Base-by-base conservation (phyloP, 1,284 basidiomycete species). In the Cryptococcus amylolentus region DNA sequence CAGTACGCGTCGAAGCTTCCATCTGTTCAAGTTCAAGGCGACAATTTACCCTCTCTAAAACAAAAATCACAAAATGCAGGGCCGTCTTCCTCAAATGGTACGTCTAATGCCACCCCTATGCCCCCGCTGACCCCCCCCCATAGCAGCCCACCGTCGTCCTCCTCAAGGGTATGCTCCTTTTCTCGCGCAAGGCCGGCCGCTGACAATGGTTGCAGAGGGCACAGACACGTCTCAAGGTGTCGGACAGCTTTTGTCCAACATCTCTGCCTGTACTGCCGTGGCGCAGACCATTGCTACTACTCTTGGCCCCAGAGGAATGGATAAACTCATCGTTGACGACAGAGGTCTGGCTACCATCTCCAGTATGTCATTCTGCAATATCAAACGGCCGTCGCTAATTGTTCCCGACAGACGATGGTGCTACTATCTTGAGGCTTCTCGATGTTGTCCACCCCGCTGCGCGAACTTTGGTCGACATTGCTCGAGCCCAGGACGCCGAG, bases 371-470 rank as follows among this genome's bases (percentile, higher is more conserved):
- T 20, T 18, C 8, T 9, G 35, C 18, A 13, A 23, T 38, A 23
- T 6, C 23, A 48, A 9, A 27, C 12, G 46, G 26, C 4, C 37
- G 39, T n/a, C n/a, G 27, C 40, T 39, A 18, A 55, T 49, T 53
- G 12, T 31, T 16, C 38, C 41, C 9, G 23, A 1, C 59, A 78
- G 76, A 98, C 77, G 95, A 98, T 84, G 95, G 95, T 55, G 95
- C 95, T 45, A 98, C 95, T 54, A 96, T 99, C 69, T 82, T 98
- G 70, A 96, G 96, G 78, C 83, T 98, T 48, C 84, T 98, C 59
- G 95, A 98, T 68, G 96, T 99, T 72, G 88, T 98, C 8, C 95
- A 98, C 77, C 95, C 95, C 47, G 95, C 95, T 49, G 95, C 95
- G 35, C 86, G 91, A 70, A 96, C 93, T 26, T 82, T 98, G 51